Evolutionary conservation across 148 eudicot species (phyloP).

Genomic region (Rhododendron mucronatum): DNA sequence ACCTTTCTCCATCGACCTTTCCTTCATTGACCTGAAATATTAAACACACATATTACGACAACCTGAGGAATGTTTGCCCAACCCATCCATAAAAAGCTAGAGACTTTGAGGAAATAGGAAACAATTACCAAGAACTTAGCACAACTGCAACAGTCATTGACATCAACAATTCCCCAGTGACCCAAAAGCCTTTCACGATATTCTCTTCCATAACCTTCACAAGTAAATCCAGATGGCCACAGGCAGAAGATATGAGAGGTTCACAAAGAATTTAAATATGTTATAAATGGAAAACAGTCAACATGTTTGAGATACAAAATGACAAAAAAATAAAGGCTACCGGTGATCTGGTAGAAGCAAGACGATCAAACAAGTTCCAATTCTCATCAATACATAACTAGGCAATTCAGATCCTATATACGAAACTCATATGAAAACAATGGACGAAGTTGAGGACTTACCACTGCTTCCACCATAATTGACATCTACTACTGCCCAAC

Average conservation of each 20-base stretch:
- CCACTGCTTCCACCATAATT: conserved; percentile 99
- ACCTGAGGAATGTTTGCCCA: neutral
- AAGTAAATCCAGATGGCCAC: neutral
- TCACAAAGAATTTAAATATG: neutral
- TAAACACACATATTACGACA: conserved; percentile 4
- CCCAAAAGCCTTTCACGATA: conserved; percentile 78
- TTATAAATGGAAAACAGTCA: neutral
- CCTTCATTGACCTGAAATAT: conserved; percentile 57
- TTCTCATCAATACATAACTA: neutral
- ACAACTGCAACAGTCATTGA: conserved; percentile 95
- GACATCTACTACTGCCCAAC: conserved; percentile 96
- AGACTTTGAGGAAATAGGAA: neutral
- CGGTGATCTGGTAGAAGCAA: neutral
- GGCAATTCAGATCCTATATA: neutral
- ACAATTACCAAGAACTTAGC: conserved; percentile 71
- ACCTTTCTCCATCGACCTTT: conserved; percentile 64
- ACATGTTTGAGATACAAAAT: neutral
- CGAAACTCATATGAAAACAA: neutral
- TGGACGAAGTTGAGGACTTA: conserved; percentile 19
- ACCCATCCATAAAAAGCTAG: neutral
- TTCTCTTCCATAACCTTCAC: conserved; percentile 85
- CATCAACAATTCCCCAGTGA: conserved; percentile 81
- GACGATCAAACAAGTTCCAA: neutral
- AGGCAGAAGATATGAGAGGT: neutral
- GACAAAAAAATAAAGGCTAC: neutral